These are phyloP conservation scores for Sambucus nigra DNA, from an alignment of 129 eudicot genomes.

Conservation along the genomic window DNA sequence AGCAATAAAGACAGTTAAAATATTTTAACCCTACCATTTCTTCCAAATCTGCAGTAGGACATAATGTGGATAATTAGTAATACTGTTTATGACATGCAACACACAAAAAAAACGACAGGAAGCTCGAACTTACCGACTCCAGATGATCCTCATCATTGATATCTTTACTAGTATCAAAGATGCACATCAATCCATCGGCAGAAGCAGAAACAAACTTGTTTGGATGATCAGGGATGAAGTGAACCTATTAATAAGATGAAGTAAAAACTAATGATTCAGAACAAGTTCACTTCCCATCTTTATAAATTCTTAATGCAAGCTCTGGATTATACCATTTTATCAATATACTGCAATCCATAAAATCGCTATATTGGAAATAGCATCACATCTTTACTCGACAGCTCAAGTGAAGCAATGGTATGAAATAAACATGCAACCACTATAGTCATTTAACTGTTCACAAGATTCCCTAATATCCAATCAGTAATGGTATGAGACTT, in stretches of 20 bases:
- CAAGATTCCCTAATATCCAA: too few species aligned
- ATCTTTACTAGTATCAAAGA: constrained; percentile 81
- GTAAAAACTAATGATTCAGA: background rate
- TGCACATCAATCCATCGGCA: constrained; percentile 87
- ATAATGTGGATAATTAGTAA: too few species aligned
- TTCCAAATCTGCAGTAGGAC: too few species aligned
- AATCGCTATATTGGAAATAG: background rate
- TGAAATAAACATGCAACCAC: background rate
- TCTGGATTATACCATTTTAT: background rate
- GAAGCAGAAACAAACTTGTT: constrained; percentile 93
- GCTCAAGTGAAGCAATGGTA: background rate
- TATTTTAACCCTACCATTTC: too few species aligned
- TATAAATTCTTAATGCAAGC: constrained; percentile 2
- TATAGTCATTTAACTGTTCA: too few species aligned
- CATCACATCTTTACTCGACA: too few species aligned
- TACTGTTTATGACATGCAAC: too few species aligned
- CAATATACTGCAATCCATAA: background rate
- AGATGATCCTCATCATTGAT: constrained; percentile 87
- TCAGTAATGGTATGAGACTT: too few species aligned
- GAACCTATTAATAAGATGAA: constrained; percentile 43
- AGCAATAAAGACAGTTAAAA: too few species aligned
- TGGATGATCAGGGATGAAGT: constrained; percentile 66
- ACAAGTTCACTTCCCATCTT: constrained; percentile 5
- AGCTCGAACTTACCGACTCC: constrained; percentile 56
- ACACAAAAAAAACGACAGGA: background rate